Conservation (phyloP, 2,329 filamentous ascomycete species). For the Xylariaceae sp. region DNA sequence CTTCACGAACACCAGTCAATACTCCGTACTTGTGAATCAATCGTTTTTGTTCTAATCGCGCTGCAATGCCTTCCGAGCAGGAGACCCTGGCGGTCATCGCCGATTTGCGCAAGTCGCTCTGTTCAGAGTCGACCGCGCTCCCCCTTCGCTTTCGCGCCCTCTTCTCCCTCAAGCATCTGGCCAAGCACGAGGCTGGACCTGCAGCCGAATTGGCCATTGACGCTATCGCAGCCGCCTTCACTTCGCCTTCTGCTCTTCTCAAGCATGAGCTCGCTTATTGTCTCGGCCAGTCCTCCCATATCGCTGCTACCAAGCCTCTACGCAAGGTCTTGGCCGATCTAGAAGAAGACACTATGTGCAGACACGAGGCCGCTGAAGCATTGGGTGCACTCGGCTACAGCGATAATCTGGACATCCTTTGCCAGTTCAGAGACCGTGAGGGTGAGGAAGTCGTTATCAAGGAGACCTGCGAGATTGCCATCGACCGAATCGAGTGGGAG, state of each 20-base stretch:
- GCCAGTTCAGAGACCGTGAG: conserved; percentile 65
- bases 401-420: conserved; percentile 68
- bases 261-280: conserved; percentile 99
- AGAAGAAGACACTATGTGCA: conserved; percentile 87
- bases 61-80: conserved; percentile 23
- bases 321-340: conserved; percentile 68
- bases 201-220: conserved; percentile 54
- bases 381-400: conserved; percentile 78
- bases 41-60: not conserved
- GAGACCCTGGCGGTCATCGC: conserved; percentile 43
- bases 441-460: conserved; percentile 76
- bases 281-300: conserved; percentile 81
- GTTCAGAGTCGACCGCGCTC: conserved; percentile 74
- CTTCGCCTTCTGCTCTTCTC: conserved; percentile 78
- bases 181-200: conserved; percentile 62
- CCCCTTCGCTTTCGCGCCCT: conserved; percentile 90
- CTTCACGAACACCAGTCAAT: too few relatives aligned
- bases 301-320: conserved; percentile 67
- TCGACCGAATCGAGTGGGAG: conserved; percentile 92
- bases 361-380: conserved; percentile 94
- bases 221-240: conserved; percentile 83
- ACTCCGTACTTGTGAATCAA: not conserved
- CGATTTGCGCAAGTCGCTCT: conserved; percentile 68
- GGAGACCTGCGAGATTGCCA: conserved; percentile 95
- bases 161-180: conserved; percentile 94